These are phyloP conservation scores for Phytopythium sindhum DNA, from an alignment of 352 stramenopile genomes.

Conservation along the genomic window DNA sequence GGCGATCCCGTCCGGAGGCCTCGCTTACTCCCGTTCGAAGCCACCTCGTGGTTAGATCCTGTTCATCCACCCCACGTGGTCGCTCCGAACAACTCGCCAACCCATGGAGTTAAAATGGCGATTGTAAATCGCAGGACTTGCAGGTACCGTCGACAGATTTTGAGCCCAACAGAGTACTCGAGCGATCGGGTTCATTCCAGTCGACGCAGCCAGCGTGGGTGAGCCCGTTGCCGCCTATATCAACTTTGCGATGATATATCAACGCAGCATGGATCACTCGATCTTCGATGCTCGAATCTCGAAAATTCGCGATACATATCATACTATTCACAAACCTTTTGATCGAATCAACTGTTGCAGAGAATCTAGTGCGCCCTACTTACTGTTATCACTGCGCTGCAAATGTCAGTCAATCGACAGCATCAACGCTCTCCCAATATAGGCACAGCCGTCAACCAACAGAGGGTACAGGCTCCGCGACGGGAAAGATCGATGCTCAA, in stretches of 20 bases:
- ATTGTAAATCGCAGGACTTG: too few species aligned
- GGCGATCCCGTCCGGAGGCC: background rate
- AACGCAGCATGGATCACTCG: background rate
- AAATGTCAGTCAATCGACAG: background rate
- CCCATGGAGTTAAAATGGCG: too few species aligned
- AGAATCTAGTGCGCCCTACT: background rate
- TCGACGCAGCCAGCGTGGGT: too few species aligned
- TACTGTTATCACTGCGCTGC: too few species aligned
- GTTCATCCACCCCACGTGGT: background rate
- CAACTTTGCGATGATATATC: background rate
- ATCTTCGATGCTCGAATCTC: background rate
- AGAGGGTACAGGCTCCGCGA: background rate
- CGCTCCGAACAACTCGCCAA: background rate
- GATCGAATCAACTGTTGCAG: background rate
- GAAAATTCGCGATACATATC: background rate
- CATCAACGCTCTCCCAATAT: too few species aligned
- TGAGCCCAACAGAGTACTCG: too few species aligned
- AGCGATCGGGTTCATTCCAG: too few species aligned
- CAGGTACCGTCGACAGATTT: too few species aligned
- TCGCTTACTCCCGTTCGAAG: background rate
- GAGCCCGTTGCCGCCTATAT: background rate
- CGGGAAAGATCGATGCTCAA: background rate
- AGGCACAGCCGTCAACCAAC: background rate
- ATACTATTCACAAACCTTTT: background rate
- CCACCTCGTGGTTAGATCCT: background rate